Base-by-base conservation (phyloP, 139 green algal genomes). In the Mesotaenium endlicherianum region DNA sequence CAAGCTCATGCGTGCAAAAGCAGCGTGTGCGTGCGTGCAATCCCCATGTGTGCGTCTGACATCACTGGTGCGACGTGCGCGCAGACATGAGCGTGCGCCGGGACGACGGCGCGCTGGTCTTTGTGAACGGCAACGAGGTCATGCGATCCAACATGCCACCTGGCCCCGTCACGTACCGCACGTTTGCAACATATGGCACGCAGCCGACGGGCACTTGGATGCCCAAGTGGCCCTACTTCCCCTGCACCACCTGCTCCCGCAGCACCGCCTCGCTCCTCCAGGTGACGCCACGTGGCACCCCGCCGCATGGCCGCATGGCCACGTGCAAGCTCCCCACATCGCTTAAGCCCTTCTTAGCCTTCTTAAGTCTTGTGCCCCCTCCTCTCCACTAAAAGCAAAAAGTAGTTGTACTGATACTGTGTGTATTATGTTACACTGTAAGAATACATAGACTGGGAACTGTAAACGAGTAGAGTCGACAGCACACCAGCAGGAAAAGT, bases 41-140 rank as follows among this genome's bases (percentile, higher is more conserved):
- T n/a, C n/a, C n/a, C n/a, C n/a, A n/a, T n/a, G n/a, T n/a, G n/a
- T n/a, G n/a, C n/a, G n/a, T n/a, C n/a, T n/a, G n/a, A 76, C 57
- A 84, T 50, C 57, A 60, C 49, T 31, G 36, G 77, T 84, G 36
- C 42, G 75, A 43, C 30, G n/a, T n/a, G n/a, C n/a, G n/a, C n/a
- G n/a, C 69, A 69, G 0, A 80, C 41, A 41, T 81, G 39, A 81
- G n/a, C 38, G 42, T 81, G 39, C 44, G 75, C 40, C 16, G 75
- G 26, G 75, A 72, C 20, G 77, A 83, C 53, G 77, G 77, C n/a
- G 77, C 57, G 8, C 31, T 83, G 44, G 55, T 83, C 16, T 83
- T 76, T 16, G 31, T 83, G 16, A 83, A 83, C 14, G 77, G 77
- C 36, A n/a, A 60, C 26, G 77, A 83, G 39, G 31, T 83, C 6